Evolutionary conservation across 768 basidiomycete species (phyloP), one percentile per base, ranked within the genome.

Genomic region (Termitomyces sp.): DNA sequence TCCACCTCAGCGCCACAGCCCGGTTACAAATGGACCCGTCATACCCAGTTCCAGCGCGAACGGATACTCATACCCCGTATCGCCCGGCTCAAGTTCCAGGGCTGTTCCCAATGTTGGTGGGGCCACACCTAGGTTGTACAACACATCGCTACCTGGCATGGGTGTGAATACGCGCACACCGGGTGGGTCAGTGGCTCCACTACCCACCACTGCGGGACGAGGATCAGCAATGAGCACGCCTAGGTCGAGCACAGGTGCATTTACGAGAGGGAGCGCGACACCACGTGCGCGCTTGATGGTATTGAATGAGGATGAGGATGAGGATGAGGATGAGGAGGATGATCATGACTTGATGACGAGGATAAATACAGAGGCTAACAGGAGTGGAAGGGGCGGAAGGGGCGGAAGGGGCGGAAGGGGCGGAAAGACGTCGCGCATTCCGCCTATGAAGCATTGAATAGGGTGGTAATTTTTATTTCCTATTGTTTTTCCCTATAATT

Each of bases 351-450:
- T 60, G 33, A 8, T 20, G 18, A 60, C 59, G 5, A 49, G 59
- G 47, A 16, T 35, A 28, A 60, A 60, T 50, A 60, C 59, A 12
- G 54, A 55, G 40, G 59, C 52, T 30, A 60, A 60, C 20, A n/a
- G 54, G n/a, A 55, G 48, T 36, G 59, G 54, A 14, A 55, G 33
- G 8, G 58, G 51, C 3, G 50, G 52, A 3, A 14, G 14, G n/a
- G n/a, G n/a, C n/a, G n/a, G n/a, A 23, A n/a, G 54, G n/a, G 50
- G 48, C 32, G 59, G 54, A 14, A 55, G 33, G 8, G 58, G 51
- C 3, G 50, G 52, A 3, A 14, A 14, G 30, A 57, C 40, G 28
- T 23, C 50, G 56, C 36, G 10, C 14, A 49, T 56, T 40, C 35
- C 55, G 32, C 44, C 55, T 8, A 23, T 47, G 14, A 33, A 26